A percentile compares a stretch with the other conserved stretches of the same genome.
These are phyloP conservation scores for Rhodotorula sp. DNA, from an alignment of 1,284 basidiomycete genomes.

Conservation along the genomic window DNA sequence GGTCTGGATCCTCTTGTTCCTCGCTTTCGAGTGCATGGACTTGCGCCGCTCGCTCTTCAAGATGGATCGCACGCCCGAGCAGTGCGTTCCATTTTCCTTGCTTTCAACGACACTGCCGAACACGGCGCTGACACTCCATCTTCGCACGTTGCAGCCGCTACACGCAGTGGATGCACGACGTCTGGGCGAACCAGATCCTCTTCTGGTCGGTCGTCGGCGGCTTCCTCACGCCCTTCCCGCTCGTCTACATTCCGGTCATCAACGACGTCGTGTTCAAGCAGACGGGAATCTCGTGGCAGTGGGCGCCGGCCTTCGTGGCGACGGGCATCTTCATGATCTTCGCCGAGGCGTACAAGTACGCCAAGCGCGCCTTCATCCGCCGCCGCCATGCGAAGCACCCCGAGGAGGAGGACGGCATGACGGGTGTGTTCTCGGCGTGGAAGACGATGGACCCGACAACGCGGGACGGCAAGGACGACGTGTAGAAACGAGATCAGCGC, in stretches of 20 bases:
- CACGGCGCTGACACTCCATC: background rate
- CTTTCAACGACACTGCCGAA: slow-evolving; percentile 31
- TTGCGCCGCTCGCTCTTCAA: slow-evolving; percentile 47
- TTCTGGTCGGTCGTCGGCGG: slow-evolving; percentile 54
- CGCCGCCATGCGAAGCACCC: slow-evolving; percentile 6
- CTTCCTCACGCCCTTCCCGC: slow-evolving; percentile 55
- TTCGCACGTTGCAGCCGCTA: background rate
- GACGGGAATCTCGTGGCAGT: slow-evolving; percentile 28
- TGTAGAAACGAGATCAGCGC: background rate
- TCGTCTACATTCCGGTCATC: slow-evolving; percentile 49
- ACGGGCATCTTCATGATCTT: slow-evolving; percentile 23
- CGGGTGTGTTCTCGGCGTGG: slow-evolving; percentile 30
- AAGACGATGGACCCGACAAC: slow-evolving; percentile 26
- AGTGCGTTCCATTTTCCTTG: slow-evolving; percentile 52
- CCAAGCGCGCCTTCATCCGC: slow-evolving; percentile 36
- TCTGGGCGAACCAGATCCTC: slow-evolving; percentile 38
- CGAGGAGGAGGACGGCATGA: slow-evolving; percentile 20
- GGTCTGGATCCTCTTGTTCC: slow-evolving; percentile 41
- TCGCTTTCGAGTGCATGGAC: slow-evolving; percentile 50
- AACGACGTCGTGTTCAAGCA: slow-evolving; percentile 32
- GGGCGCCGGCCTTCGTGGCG: slow-evolving; percentile 23
- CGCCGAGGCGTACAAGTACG: slow-evolving; percentile 34
- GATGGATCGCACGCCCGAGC: slow-evolving; percentile 41
- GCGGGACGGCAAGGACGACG: slow-evolving; percentile 1
- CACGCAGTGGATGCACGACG: slow-evolving; percentile 29